Evolutionary conservation across 768 basidiomycete species (phyloP).

Genomic region (Ramaria sp.): DNA sequence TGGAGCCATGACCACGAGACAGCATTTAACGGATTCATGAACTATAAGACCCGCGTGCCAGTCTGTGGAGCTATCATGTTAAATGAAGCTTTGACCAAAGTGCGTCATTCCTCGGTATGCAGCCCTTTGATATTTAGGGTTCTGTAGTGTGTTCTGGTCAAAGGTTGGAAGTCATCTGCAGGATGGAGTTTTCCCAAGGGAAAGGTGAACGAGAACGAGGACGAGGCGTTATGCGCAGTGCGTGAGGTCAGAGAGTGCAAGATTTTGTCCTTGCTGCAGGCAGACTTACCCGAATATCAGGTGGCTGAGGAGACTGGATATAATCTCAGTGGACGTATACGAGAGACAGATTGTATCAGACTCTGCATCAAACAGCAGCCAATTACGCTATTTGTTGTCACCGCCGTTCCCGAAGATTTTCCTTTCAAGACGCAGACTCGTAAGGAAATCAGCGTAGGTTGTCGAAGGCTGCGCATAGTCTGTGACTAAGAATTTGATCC

Average conservation of each 20-base stretch:
- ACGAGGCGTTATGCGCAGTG: slow-evolving; percentile 71
- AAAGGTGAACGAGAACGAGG: slow-evolving; percentile 96
- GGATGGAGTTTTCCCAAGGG: slow-evolving; percentile 99
- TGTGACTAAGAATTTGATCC: slow-evolving; percentile 9
- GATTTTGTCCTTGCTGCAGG: background rate
- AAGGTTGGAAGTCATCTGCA: slow-evolving; percentile 94
- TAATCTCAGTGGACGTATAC: slow-evolving; percentile 61
- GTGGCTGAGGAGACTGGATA: slow-evolving; percentile 97
- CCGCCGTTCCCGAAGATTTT: slow-evolving; percentile 79
- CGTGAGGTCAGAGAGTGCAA: slow-evolving; percentile 58
- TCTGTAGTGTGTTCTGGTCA: slow-evolving; percentile 84
- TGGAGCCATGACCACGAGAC: slow-evolving; percentile 81
- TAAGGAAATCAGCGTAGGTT: slow-evolving; percentile 91
- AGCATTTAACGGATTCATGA: slow-evolving; percentile 84
- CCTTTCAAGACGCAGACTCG: slow-evolving; percentile 88
- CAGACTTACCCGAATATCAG: slow-evolving; percentile 29
- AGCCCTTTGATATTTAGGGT: slow-evolving; percentile 5
- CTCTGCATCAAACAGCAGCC: slow-evolving; percentile 83
- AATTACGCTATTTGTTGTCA: slow-evolving; percentile 84
- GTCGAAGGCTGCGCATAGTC: slow-evolving; percentile 13
- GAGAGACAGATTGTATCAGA: slow-evolving; percentile 63
- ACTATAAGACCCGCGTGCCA: slow-evolving; percentile 93
- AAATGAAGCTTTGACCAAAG: slow-evolving; percentile 88
- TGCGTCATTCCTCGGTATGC: slow-evolving; percentile 20
- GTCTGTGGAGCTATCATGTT: slow-evolving; percentile 98